These are phyloP conservation scores for Oidium heveae DNA, from an alignment of 2,329 filamentous ascomycete genomes.

Conservation along the genomic window DNA sequence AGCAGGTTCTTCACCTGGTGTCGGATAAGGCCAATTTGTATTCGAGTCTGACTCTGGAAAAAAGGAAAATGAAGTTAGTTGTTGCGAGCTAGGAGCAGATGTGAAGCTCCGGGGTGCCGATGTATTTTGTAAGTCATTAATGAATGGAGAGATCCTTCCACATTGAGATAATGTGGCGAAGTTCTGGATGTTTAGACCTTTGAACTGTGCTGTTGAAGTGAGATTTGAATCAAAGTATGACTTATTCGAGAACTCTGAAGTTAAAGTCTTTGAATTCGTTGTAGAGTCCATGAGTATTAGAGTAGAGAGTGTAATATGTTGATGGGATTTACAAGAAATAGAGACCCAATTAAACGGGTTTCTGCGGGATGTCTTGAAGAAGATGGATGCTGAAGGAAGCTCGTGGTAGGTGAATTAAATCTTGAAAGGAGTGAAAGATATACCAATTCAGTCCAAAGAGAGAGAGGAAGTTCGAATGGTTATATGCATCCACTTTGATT, in stretches of 20 bases:
- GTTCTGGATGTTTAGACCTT: conserved; percentile 11
- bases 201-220: conserved; percentile 11
- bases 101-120: conserved; percentile 7
- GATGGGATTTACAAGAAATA: not conserved
- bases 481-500: not conserved
- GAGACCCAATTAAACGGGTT: not conserved
- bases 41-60: conserved; percentile 10
- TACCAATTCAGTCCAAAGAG: no score
- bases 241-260: conserved; percentile 13
- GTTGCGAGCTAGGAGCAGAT: conserved; percentile 8
- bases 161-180: conserved; percentile 5
- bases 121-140: conserved; percentile 6
- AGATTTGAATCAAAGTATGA: conserved; percentile 13
- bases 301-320: not conserved
- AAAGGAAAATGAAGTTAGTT: conserved; percentile 10
- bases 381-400: not conserved
- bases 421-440: not conserved
- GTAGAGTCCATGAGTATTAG: not conserved
- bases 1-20: conserved; percentile 8
- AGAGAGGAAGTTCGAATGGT: no score
- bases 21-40: conserved; percentile 10
- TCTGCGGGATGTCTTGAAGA: not conserved
- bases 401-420: not conserved
- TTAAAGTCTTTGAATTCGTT: conserved; percentile 12
- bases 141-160: conserved; percentile 5